These are phyloP conservation scores for Podospora pseudoanserina DNA, from an alignment of 495 filamentous ascomycete genomes.

Conservation along the genomic window DNA sequence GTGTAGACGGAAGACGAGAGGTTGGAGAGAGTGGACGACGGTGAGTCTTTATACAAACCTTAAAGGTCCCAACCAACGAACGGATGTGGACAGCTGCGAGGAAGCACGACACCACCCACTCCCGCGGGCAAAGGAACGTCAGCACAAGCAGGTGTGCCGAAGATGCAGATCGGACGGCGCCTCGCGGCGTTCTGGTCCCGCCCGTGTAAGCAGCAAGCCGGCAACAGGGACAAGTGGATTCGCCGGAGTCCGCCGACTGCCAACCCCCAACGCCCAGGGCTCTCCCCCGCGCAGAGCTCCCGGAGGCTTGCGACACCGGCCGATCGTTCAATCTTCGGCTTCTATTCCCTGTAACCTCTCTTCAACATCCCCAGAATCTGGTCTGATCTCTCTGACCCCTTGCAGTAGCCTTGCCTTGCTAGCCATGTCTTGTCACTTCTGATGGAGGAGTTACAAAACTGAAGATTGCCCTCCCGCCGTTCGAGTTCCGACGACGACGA, in stretches of 20 bases:
- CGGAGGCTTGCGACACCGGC: slow-evolving; percentile 6
- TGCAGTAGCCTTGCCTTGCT: neutral
- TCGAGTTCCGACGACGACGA: neutral
- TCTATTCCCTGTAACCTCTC: neutral
- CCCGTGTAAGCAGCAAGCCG: slow-evolving; percentile 14
- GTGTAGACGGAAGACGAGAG: neutral
- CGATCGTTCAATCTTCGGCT: neutral
- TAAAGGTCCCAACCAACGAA: neutral
- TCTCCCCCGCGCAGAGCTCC: slow-evolving; percentile 4
- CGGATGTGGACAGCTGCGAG: neutral
- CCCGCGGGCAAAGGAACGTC: neutral
- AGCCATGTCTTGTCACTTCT: neutral
- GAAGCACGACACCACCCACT: neutral
- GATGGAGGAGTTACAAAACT: neutral
- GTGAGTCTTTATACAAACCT: slow-evolving; percentile 3
- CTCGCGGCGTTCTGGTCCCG: slow-evolving; percentile 21
- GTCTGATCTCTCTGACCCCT: neutral
- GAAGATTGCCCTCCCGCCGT: neutral
- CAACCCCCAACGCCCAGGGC: slow-evolving; percentile 11
- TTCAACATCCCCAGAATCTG: neutral
- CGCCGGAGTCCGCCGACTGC: slow-evolving; percentile 38
- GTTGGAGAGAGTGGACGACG: neutral
- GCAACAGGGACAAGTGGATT: slow-evolving; percentile 17
- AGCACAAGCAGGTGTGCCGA: neutral
- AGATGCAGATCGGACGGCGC: slow-evolving; percentile 22